Percentiles rank a stretch among this genome's conserved stretches.
These are phyloP conservation scores for Plasmodium berghei DNA, from an alignment of 169 alveolate genomes.

Conservation along the genomic window DNA sequence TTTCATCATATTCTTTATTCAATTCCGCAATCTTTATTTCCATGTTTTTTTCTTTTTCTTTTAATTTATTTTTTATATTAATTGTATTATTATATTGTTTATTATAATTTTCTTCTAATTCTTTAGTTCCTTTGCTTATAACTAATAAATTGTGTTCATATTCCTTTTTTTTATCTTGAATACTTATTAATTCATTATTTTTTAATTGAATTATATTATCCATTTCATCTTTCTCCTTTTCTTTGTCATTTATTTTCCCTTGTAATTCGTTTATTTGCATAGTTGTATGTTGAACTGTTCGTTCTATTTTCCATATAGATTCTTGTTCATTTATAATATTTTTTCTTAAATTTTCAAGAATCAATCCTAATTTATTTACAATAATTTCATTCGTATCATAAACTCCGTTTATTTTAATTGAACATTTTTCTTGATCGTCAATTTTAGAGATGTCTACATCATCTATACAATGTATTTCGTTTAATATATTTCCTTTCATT, in stretches of 20 bases:
- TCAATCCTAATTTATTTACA: background rate
- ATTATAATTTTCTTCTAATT: slow-evolving; percentile 6
- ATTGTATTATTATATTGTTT: background rate
- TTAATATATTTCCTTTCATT: background rate
- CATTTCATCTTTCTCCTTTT: slow-evolving; percentile 38
- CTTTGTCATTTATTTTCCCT: slow-evolving; percentile 30
- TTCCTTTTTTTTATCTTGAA: slow-evolving; percentile 11
- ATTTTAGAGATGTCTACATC: background rate
- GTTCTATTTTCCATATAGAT: slow-evolving; percentile 77
- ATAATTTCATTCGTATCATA: background rate
- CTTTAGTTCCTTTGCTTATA: slow-evolving; percentile 8
- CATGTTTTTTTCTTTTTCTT: background rate
- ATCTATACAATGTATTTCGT: background rate
- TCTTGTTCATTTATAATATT: slow-evolving; percentile 85
- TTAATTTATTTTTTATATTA: background rate
- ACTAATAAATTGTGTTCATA: background rate
- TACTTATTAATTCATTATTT: slow-evolving; percentile 7
- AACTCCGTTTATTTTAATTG: background rate
- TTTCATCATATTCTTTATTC: slow-evolving; percentile 72
- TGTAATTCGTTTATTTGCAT: slow-evolving; percentile 63
- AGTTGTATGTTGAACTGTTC: slow-evolving; percentile 77
- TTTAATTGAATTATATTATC: slow-evolving; percentile 1
- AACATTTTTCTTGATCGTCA: no score
- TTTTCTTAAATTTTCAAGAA: slow-evolving; percentile 17
- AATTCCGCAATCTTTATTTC: slow-evolving; percentile 24